phyloP scores from a whole-genome alignment of 805 yeast species.

The Torulaspora microellipsoides region DNA sequence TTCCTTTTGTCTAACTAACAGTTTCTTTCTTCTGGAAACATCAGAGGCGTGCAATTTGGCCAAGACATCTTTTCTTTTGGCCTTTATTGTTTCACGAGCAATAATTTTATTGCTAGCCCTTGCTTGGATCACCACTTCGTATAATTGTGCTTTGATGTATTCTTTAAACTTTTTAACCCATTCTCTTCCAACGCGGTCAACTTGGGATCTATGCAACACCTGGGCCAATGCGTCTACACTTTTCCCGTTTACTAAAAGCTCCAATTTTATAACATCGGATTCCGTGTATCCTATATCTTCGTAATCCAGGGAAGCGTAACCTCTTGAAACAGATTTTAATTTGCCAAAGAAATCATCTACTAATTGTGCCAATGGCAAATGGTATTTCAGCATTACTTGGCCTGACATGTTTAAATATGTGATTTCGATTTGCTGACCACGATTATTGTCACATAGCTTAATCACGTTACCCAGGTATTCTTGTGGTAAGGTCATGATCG shows the following conservation, averaged over 20 bases:
- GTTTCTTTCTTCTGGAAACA: conserved; percentile 81
- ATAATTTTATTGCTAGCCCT: conserved; percentile 71
- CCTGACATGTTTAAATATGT: conserved; percentile 66
- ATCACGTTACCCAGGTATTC: conserved; percentile 87
- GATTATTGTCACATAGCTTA: conserved; percentile 73
- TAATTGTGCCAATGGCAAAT: conserved; percentile 79
- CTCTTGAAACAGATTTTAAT: conserved; percentile 81
- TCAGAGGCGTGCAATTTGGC: conserved; percentile 93
- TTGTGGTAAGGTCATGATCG: conserved; percentile 83
- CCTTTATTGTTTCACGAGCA: conserved; percentile 91
- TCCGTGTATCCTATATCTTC: conserved; percentile 86
- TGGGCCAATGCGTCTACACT: conserved; percentile 91
- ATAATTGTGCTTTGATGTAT: conserved; percentile 74
- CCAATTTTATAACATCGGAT: conserved; percentile 81
- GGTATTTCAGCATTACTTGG: conserved; percentile 75
- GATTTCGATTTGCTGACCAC: conserved; percentile 79
- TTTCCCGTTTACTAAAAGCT: conserved; percentile 80
- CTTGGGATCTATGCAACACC: conserved; percentile 79
- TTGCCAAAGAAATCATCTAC: conserved; percentile 96
- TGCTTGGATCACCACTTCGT: conserved; percentile 92
- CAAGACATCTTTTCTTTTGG: conserved; percentile 90
- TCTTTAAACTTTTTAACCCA: conserved; percentile 82
- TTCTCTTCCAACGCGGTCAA: conserved; percentile 65
- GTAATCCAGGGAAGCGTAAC: conserved; percentile 91
- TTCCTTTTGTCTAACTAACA: conserved; percentile 83